These are phyloP conservation scores for Ploettnerulaceae sp. DNA, from an alignment of 2,329 filamentous ascomycete species.

Conservation along the genomic window DNA sequence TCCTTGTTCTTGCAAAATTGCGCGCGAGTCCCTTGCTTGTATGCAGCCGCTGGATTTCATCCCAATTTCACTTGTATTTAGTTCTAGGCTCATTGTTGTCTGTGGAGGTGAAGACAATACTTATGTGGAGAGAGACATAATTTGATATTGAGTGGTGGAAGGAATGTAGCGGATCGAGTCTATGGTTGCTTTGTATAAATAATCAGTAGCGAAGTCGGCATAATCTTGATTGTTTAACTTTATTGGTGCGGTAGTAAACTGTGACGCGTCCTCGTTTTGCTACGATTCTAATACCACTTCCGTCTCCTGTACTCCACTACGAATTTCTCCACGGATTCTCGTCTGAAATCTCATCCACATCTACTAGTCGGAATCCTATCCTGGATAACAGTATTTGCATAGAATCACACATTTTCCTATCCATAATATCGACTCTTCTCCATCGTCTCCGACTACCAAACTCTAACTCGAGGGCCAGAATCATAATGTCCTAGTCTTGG, in stretches of 20 bases:
- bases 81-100: slow-evolving; percentile 13
- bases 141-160: slow-evolving; percentile 9
- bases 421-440: too few species aligned
- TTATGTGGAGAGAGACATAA: slow-evolving; percentile 1
- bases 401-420: too few species aligned
- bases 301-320: not conserved
- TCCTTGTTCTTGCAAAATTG: slow-evolving; percentile 1
- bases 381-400: too few species aligned
- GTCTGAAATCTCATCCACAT: too few species aligned
- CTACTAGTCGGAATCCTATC: too few species aligned
- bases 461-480: too few species aligned
- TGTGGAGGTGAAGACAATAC: not conserved
- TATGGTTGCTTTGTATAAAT: slow-evolving; percentile 13
- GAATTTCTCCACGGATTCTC: too few species aligned
- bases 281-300: too few species aligned
- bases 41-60: slow-evolving; percentile 1
- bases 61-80: slow-evolving; percentile 19
- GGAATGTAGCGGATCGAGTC: not conserved
- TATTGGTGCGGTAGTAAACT: not conserved
- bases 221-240: slow-evolving; percentile 15
- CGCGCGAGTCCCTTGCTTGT: slow-evolving; percentile 1
- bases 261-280: too few species aligned
- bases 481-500: too few species aligned
- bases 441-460: too few species aligned
- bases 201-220: slow-evolving; percentile 9